Conservation (phyloP, 1,284 basidiomycete genomes). For the Fistulinella cinereoalba region DNA sequence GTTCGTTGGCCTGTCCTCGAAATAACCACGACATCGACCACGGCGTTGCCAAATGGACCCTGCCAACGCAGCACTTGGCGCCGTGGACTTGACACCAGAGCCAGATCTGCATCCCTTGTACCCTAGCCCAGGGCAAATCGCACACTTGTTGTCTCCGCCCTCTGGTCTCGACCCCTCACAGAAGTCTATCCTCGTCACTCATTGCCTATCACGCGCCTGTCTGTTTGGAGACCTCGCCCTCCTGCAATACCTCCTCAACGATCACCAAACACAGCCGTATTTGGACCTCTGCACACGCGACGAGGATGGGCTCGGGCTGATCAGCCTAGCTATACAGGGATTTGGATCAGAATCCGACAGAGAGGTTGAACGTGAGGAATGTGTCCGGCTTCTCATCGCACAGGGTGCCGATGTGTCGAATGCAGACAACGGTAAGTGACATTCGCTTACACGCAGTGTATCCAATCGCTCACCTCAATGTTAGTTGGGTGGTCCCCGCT, state of each 20-base stretch:
- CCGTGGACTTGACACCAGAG: slow-evolving; percentile 58
- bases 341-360: slow-evolving; percentile 81
- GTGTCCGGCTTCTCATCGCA: slow-evolving; percentile 74
- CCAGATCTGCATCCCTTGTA: slow-evolving; percentile 77
- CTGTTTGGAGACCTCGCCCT: slow-evolving; percentile 71
- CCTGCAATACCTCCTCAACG: slow-evolving; percentile 68
- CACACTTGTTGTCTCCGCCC: slow-evolving; percentile 58
- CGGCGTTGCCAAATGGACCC: slow-evolving; percentile 12
- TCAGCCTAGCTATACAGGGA: slow-evolving; percentile 78
- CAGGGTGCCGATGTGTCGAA: slow-evolving; percentile 71
- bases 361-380: slow-evolving; percentile 85
- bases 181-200: slow-evolving; percentile 63
- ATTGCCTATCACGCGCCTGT: slow-evolving; percentile 70
- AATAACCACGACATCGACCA: slow-evolving; percentile 2
- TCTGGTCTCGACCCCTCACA: slow-evolving; percentile 66
- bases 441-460: slow-evolving; percentile 2
- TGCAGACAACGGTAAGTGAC: slow-evolving; percentile 59
- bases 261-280: slow-evolving; percentile 65
- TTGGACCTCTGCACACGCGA: slow-evolving; percentile 70
- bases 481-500: slow-evolving; percentile 92
- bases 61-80: slow-evolving; percentile 6
- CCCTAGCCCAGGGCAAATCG: slow-evolving; percentile 62
- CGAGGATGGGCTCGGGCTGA: slow-evolving; percentile 79
- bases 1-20: slow-evolving; percentile 7
- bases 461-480: slow-evolving; percentile 7